Conservation (phyloP, 2,329 filamentous ascomycete genomes). For the Macrophomina tecta region DNA sequence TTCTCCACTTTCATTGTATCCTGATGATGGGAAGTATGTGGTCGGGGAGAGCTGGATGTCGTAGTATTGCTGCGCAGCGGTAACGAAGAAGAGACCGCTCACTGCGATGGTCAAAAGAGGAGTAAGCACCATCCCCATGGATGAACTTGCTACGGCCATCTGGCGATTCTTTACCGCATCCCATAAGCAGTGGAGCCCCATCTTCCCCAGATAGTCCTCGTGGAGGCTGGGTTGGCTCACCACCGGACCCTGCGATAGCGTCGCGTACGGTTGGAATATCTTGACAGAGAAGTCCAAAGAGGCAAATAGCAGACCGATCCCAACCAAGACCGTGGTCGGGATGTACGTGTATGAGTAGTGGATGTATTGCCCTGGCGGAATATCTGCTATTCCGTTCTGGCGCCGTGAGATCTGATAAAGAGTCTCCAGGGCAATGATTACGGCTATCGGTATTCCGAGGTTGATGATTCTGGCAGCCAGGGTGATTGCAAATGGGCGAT, state of each 20-base stretch:
- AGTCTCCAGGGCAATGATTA: background rate
- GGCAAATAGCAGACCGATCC: background rate
- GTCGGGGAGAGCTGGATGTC: background rate
- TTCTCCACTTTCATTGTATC: background rate
- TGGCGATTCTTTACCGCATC: background rate
- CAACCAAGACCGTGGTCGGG: background rate
- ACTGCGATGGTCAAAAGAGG: conserved; percentile 6
- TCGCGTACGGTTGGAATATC: background rate
- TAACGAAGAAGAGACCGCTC: conserved; percentile 1
- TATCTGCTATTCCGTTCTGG: background rate
- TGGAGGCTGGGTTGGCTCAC: background rate
- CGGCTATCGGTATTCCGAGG: background rate
- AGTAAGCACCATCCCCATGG: background rate
- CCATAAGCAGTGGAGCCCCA: conserved; percentile 4
- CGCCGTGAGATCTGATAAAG: background rate
- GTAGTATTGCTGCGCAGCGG: background rate
- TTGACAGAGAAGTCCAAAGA: background rate
- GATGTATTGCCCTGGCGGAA: background rate
- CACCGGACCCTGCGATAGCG: background rate
- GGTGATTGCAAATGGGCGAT: background rate
- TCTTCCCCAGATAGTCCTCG: background rate
- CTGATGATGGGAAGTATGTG: background rate
- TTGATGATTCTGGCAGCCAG: background rate
- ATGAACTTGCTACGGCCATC: conserved; percentile 2
- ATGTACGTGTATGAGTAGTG: conserved; percentile 8